Base-by-base conservation (phyloP, 1,139 yeast species). In the Kurtzmaniella quercitrusa region DNA sequence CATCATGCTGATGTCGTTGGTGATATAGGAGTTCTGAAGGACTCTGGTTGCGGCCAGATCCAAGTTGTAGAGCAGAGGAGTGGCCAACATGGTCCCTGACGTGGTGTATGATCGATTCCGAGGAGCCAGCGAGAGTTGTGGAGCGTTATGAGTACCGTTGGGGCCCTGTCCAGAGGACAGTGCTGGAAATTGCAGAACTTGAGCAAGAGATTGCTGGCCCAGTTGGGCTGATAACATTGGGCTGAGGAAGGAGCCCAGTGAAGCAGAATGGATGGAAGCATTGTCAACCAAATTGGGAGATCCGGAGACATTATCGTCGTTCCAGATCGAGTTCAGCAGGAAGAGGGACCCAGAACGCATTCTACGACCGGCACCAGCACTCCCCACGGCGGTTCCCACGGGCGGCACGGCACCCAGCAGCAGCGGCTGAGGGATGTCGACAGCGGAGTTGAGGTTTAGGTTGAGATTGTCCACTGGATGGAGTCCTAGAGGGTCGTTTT, bases 81-180 rank as follows among this genome's bases (percentile, higher is more conserved):
- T 19, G 3, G 38, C 25, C 7, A 36, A n/a, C 27, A 60, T 52
- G 8, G 71, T 65, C 1, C 66, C 73, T n/a, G 70, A 65, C 12
- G 81, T 73, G 2, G 81, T 72, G 53, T 76, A 75, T 1, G 81
- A 74, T 51, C 81, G 65, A 44, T 70, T 75, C 52, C 77, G 62
- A 29, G 52, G 52, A 31, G 38, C 27, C 23, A 21, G 17, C 4
- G 38, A 9, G 15, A 36, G 17, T 34, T 38, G 48, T 40, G 41
- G 42, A 8, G 50, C n/a, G 12, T 27, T 27, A n/a, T 27, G 31
- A 27, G 12, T 6, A 9, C 18, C 18, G 14, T 3, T 31, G 36
- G 36, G 16, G 8, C 36, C 36, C 14, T 3, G 18, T 3, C 18
- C 3, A 43, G 10, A 40, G n/a, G 34, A 18, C 14, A 11, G 43